Evolutionary conservation across 2,329 filamentous ascomycete genomes (phyloP), one percentile per base, ranked within the genome.

Genomic region (Colletotrichum eleusines): DNA sequence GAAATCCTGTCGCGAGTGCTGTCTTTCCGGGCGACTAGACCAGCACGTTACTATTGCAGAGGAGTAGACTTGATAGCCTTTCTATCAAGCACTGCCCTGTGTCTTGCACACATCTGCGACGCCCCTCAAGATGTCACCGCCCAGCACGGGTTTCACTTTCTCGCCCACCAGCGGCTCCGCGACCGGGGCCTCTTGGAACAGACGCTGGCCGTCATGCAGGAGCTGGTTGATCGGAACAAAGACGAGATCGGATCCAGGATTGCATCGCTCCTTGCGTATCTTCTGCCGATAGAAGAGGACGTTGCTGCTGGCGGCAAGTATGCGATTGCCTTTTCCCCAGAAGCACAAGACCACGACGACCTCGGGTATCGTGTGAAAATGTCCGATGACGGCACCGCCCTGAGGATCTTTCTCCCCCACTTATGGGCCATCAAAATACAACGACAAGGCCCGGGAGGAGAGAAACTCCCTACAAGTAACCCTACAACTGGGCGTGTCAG

Each of bases 151-250:
- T 14, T 38, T 9, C 8, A 81, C 35, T 67, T 78, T 18, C 75
- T 84, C 0, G 75, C 76, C 6, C 81, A 84, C 72, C 83, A 85
- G 70, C 77, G 78, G 1, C 75, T 77, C 7, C 75, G 76, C 23
- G 83, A 85, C 72, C 80, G 82, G 18, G 82, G 76, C 6, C 78
- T 82, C 71, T 75, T 84, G 33, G 81, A 84, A 63, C 76, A 79
- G 33, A 76, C 75, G 1, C 76, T 80, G 11, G 78, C 79, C 57
- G 78, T 73, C 50, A 82, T 84, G 76, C 73, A 78, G 16, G 66
- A 73, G 7, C 68, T 80, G 28, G 74, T 69, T 33, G 67, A 72
- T 18, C 50, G 74, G n/a, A 78, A 77, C 60, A 48, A 73, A 7
- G 82, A 83, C 72, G 66, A 66, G 0, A 71, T 83, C 2, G 78